phyloP scores from a whole-genome alignment of 2,329 filamentous ascomycete species.

The Lasiodiplodia sp. region DNA sequence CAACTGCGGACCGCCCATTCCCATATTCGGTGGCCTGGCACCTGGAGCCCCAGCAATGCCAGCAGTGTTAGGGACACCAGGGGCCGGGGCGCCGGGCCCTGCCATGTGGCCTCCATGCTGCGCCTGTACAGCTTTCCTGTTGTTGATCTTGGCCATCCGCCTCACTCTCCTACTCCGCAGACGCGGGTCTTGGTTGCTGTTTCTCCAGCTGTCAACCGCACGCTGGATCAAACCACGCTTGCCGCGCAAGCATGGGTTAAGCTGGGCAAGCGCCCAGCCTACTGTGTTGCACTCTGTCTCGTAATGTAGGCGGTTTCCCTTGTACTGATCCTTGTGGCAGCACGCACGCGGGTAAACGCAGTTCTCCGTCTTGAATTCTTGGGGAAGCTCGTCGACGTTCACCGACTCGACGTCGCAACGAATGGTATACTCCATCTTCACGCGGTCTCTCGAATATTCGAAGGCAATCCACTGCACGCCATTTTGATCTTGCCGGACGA shows the following conservation, averaged over 20 bases:
- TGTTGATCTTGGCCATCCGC: slow-evolving; percentile 95
- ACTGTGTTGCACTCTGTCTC: slow-evolving; percentile 99
- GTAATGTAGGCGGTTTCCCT: slow-evolving; percentile 92
- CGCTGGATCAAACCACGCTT: slow-evolving; percentile 96
- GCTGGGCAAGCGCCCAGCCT: slow-evolving; percentile 96
- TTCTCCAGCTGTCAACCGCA: slow-evolving; percentile 97
- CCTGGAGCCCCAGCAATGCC: slow-evolving; percentile 64
- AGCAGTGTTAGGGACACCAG: slow-evolving; percentile 69
- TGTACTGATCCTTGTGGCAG: slow-evolving; percentile 94
- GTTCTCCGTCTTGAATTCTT: slow-evolving; percentile 97
- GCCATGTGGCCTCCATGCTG: slow-evolving; percentile 71
- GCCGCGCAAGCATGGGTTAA: slow-evolving; percentile 88
- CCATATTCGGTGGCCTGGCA: slow-evolving; percentile 72
- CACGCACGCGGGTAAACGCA: slow-evolving; percentile 97
- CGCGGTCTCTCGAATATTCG: slow-evolving; percentile 93
- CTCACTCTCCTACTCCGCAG: slow-evolving; percentile 90
- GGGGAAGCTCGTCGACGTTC: slow-evolving; percentile 81
- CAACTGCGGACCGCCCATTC: slow-evolving; percentile 69
- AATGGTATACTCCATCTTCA: slow-evolving; percentile 99
- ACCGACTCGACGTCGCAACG: slow-evolving; percentile 97
- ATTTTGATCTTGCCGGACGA: slow-evolving; percentile 93
- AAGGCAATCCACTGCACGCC: slow-evolving; percentile 99
- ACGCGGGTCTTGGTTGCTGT: slow-evolving; percentile 96
- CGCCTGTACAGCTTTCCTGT: slow-evolving; percentile 74
- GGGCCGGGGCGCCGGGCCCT: slow-evolving; percentile 66